Evolutionary conservation across 768 basidiomycete species (phyloP), one percentile per base, ranked within the genome.

Genomic region (Boletus tomentosulus): DNA sequence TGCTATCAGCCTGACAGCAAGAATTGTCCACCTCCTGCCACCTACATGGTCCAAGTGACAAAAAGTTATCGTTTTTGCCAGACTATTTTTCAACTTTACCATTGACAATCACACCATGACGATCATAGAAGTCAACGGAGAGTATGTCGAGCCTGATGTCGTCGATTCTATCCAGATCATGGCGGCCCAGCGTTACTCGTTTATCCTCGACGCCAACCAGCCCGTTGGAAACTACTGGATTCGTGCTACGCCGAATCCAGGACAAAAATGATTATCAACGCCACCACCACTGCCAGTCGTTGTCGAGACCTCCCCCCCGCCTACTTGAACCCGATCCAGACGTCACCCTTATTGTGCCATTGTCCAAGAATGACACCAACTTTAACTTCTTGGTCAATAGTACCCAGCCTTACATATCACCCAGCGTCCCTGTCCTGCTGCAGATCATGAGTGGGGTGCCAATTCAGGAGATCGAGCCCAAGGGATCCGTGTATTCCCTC

Each of bases 101-200:
- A 69, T 69, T 24, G 66, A 69, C 28, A 55, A 53, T 11, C 68
- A 69, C 37, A n/a, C n/a, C 9, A 54, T 65, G 37, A 76, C 71
- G 2, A 64, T 77, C 56, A 74, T 78, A 39, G 73, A 75, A 60
- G 76, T 70, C 5, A 79, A 80, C 45, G 72, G 74, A 8, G 57
- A 73, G n/a, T 71, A 68, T 35, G 70, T 71, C 8, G 54, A 69
- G 19, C 76, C 76, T 9, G 58, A 76, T n/a, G 60, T 59, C 9
- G 76, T 75, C 2, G 74, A 78, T 50, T 64, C 59, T 12, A 61
- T 75, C 47, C 67, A 67, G 28, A 72, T 75, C 25, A 65, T 60
- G 12, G 53, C 66, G 4, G 76, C 72, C 4, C 78, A 80, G 56
- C 74, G 78, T 19, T 79, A 78, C 53, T 79, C 78, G 0, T 70